phyloP scores from a whole-genome alignment of 768 basidiomycete species.

The Sporobolomyces roseus region DNA sequence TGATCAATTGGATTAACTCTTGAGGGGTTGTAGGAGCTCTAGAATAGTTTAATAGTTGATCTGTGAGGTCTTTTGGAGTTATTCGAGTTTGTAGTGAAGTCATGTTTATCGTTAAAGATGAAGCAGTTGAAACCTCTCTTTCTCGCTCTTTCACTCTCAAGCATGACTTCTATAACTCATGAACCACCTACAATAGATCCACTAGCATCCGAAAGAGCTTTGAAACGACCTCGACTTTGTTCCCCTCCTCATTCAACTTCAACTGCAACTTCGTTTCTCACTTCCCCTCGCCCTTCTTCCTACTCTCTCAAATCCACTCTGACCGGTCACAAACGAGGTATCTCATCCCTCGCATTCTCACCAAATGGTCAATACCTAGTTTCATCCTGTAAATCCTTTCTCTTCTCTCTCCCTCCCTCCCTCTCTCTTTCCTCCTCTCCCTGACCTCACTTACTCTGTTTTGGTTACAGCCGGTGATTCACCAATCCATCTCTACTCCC shows the following conservation, averaged over 20 bases:
- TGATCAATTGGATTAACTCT: constrained; percentile 19
- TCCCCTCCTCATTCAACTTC: background rate
- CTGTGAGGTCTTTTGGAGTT: background rate
- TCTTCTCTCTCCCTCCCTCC: background rate
- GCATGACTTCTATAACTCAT: background rate
- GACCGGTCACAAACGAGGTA: constrained; percentile 74
- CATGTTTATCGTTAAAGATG: background rate
- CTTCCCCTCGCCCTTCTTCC: background rate
- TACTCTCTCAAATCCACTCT: constrained; percentile 57
- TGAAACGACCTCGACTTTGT: constrained; percentile 29
- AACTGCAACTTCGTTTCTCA: background rate
- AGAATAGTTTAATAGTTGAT: background rate
- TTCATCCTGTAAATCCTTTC: constrained; percentile 65
- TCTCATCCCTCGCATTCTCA: constrained; percentile 84
- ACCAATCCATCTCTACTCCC: constrained; percentile 56
- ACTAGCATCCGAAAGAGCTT: background rate
- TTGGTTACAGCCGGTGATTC: constrained; percentile 73
- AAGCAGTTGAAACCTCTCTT: background rate
- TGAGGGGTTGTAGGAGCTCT: background rate
- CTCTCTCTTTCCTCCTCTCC: constrained; percentile 33
- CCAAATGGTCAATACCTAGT: constrained; percentile 76
- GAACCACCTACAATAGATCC: background rate
- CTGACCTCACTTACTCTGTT: background rate
- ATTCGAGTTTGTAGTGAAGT: background rate
- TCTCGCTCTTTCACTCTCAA: background rate